phyloP scores from a whole-genome alignment of 176 grass and related monocot species.

The Avena atlantica region DNA sequence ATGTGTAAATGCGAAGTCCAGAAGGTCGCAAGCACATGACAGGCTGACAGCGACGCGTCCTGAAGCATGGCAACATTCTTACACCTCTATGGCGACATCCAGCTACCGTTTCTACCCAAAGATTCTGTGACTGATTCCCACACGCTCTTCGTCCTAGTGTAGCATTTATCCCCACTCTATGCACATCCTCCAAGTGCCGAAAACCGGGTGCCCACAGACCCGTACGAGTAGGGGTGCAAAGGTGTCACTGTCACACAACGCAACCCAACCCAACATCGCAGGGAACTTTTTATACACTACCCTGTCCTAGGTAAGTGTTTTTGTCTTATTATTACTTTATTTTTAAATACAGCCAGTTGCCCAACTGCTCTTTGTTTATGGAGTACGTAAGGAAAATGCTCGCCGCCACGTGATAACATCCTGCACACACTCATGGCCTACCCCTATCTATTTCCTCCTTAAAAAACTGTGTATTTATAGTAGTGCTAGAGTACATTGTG shows the following conservation, averaged over 20 bases:
- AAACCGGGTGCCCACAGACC: background rate
- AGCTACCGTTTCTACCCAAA: background rate
- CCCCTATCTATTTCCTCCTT: background rate
- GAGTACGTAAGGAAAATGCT: background rate
- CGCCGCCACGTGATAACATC: slow-evolving; percentile 27
- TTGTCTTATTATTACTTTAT: background rate
- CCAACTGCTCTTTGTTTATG: background rate
- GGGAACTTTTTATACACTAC: too few relatives aligned
- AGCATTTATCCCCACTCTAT: background rate
- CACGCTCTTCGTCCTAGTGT: background rate
- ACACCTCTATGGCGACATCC: slow-evolving; percentile 62
- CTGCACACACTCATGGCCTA: background rate
- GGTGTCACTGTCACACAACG: background rate
- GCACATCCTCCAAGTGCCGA: too few relatives aligned
- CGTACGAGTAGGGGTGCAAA: background rate
- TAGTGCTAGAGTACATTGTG: background rate
- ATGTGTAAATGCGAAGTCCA: background rate
- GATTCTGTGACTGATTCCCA: background rate
- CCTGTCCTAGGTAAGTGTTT: background rate
- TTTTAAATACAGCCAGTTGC: background rate
- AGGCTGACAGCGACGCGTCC: slow-evolving; percentile 38
- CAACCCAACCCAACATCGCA: background rate
- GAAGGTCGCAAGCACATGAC: background rate
- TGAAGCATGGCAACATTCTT: slow-evolving; percentile 51
- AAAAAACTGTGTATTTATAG: background rate